phyloP scores from a whole-genome alignment of 441 rosid genomes.

The Biscutella laevigata region DNA sequence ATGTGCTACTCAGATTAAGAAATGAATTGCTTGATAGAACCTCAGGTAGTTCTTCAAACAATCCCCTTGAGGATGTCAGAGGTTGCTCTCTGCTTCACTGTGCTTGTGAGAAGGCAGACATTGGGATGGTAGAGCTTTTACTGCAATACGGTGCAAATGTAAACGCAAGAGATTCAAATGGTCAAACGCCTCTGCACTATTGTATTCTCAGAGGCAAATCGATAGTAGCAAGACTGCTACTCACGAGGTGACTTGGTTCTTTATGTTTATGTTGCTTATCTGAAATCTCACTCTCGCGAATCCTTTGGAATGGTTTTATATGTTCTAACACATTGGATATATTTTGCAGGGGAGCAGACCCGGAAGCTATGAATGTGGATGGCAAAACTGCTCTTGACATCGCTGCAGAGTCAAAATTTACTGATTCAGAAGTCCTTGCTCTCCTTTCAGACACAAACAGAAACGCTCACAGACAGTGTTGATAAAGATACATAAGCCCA shows the following conservation, averaged over 20 bases:
- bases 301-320: neutral
- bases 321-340: neutral
- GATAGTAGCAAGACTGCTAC: slow-evolving; percentile 66
- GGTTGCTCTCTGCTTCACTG: slow-evolving; percentile 90
- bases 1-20: slow-evolving; percentile 41
- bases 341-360: slow-evolving; percentile 87
- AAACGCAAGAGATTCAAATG: slow-evolving; percentile 65
- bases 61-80: slow-evolving; percentile 43
- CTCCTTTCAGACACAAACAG: slow-evolving; percentile 58
- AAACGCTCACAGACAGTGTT: slow-evolving; percentile 27
- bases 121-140: slow-evolving; percentile 98
- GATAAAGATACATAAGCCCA: slow-evolving; percentile 7
- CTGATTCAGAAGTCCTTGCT: slow-evolving; percentile 55
- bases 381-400: slow-evolving; percentile 65
- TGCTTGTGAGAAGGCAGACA: slow-evolving; percentile 91
- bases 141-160: slow-evolving; percentile 90
- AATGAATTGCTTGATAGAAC: slow-evolving; percentile 53
- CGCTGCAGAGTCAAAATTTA: slow-evolving; percentile 51
- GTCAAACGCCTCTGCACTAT: slow-evolving; percentile 75
- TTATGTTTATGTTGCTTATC: neutral
- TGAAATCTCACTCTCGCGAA: neutral
- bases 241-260: slow-evolving; percentile 56
- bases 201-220: slow-evolving; percentile 60
- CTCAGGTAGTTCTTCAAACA: slow-evolving; percentile 48
- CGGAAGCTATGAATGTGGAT: slow-evolving; percentile 48